phyloP scores from a whole-genome alignment of 306 rosid genomes.

The Cercis canadensis region DNA sequence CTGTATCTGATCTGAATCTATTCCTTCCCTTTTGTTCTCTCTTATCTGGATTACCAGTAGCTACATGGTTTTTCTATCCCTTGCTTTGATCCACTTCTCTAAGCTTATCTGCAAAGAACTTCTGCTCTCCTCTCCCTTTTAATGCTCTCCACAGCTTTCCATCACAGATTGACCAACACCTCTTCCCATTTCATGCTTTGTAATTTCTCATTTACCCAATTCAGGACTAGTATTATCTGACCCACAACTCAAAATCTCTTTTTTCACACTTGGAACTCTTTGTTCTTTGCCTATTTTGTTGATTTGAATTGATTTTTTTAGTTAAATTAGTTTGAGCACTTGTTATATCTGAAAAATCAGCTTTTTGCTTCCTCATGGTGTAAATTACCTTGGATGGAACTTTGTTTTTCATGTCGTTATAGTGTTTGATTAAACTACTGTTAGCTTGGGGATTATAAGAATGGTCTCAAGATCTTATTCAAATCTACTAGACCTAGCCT shows the following conservation, averaged over 20 bases:
- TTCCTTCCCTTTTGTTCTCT: constrained; percentile 44
- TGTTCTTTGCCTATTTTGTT: constrained; percentile 16
- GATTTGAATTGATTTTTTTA: not conserved
- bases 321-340: not conserved
- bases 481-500: constrained; percentile 71
- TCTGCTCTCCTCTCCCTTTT: constrained; percentile 29
- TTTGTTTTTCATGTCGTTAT: constrained; percentile 26
- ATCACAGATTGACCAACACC: constrained; percentile 29
- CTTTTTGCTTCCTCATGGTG: constrained; percentile 15
- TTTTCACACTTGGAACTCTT: not conserved
- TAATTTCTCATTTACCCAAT: constrained; percentile 40
- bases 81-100: constrained; percentile 52
- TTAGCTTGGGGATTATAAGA: not conserved
- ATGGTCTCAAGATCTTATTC: constrained; percentile 81
- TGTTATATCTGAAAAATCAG: not conserved
- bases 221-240: constrained; percentile 41
- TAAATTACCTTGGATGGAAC: constrained; percentile 37
- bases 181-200: constrained; percentile 41
- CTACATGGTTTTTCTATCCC: constrained; percentile 39
- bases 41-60: constrained; percentile 34
- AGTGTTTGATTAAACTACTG: constrained; percentile 25
- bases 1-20: constrained; percentile 62
- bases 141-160: constrained; percentile 21
- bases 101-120: constrained; percentile 40
- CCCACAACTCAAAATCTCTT: constrained; percentile 32